Evolutionary conservation across 768 basidiomycete genomes (phyloP), one percentile per base, ranked within the genome.

Genomic region (Trametes elegans): DNA sequence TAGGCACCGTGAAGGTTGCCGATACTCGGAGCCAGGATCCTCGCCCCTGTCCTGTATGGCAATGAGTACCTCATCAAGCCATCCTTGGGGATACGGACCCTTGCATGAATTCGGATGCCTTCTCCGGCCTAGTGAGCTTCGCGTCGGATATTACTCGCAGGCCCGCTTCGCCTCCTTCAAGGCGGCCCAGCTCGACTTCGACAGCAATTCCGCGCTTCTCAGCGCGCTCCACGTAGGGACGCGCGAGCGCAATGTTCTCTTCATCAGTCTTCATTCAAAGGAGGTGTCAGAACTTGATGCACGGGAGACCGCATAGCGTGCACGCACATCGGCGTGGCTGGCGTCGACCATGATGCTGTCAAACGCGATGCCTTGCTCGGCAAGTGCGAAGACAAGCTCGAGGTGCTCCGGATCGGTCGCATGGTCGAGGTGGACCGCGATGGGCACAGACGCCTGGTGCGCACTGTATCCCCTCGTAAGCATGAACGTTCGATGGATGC

Each of bases 261-360:
- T 78, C 76, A 58, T 78, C 76, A 0, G 73, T 75, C 76, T 79
- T 24, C 19, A 31, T 2, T n/a, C n/a, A n/a, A n/a, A n/a, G 32
- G 5, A n/a, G 19, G 10, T 9, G 35, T 18, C 46, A 23, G 45
- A 11, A n/a, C 19, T 21, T n/a, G 14, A 24, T 11, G 19, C 38
- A 29, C 28, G 26, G 23, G 28, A 23, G 18, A 39, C 23, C 9
- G 7, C 27, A 36, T 7, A 3, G 14, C 10, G 31, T n/a, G 1
- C 5, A 16, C 21, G 23, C 47, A 72, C 76, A 24, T 78, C 76
- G 11, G 78, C 76, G 51, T 79, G 76, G 53, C 75, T 76, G 5
- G 77, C 76, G 60, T 78, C 77, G 6, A 78, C 76, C 77, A 78
- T 78, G 58, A 78, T 78, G 56, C 75, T 77, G 49, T 78, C 78